Conservation (phyloP, 1,284 basidiomycete species). For the Amylostereum areolatum region DNA sequence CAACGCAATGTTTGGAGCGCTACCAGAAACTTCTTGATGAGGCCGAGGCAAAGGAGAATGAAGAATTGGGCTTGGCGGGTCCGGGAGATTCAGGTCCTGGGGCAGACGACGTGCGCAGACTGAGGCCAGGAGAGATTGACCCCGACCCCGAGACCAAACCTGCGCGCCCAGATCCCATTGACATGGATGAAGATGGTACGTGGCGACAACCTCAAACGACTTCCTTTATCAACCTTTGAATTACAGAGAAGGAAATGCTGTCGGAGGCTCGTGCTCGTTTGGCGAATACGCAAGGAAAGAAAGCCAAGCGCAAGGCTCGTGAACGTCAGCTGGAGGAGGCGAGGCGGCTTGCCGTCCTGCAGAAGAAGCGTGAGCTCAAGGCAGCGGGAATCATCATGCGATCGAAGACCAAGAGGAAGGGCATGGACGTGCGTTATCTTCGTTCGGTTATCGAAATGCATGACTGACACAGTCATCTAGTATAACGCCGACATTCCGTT, state of each 20-base stretch:
- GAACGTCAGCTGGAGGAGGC: conserved; percentile 97
- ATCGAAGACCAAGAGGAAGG: conserved; percentile 90
- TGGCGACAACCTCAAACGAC: conserved; percentile 7
- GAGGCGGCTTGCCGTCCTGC: conserved; percentile 86
- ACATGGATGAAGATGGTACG: conserved; percentile 98
- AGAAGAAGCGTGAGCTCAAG: conserved; percentile 97
- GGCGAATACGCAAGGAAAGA: conserved; percentile 99
- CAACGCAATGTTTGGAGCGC: conserved; percentile 96
- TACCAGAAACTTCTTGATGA: conserved; percentile 98
- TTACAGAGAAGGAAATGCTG: conserved; percentile 96
- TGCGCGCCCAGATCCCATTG: conserved; percentile 96
- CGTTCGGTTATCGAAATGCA: not conserved
- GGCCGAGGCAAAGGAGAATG: conserved; percentile 91
- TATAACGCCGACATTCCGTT: conserved; percentile 99
- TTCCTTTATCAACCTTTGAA: not conserved
- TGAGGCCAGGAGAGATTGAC: conserved; percentile 96
- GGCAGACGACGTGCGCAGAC: conserved; percentile 83
- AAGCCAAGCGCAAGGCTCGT: conserved; percentile 97
- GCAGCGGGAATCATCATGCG: conserved; percentile 96
- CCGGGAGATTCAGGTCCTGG: conserved; percentile 79
- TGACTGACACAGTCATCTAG: conserved; percentile 28
- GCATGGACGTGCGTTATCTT: conserved; percentile 80
- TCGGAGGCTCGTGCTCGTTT: conserved; percentile 97
- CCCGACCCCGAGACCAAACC: conserved; percentile 99
- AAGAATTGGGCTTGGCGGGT: conserved; percentile 86